Evolutionary conservation across 768 basidiomycete genomes (phyloP).

Genomic region (Suillus paluster): DNA sequence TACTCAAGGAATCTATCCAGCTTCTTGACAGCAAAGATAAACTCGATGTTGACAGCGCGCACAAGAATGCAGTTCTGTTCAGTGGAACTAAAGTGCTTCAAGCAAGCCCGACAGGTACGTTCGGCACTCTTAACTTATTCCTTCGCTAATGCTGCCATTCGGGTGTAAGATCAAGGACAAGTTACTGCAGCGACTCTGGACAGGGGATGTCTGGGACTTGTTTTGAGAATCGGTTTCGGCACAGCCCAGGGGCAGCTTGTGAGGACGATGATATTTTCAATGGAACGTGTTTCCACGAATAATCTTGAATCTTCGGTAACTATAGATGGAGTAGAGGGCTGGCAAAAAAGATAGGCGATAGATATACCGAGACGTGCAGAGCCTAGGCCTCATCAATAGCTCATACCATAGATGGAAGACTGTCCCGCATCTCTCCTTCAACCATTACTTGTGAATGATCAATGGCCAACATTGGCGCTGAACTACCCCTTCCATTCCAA

Average conservation of each 20-base stretch:
- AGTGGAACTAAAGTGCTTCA: conserved; percentile 97
- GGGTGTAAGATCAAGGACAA: conserved; percentile 31
- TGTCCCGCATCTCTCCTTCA: too few species aligned
- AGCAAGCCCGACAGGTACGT: conserved; percentile 53
- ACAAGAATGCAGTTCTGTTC: conserved; percentile 90
- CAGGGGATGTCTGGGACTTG: conserved; percentile 89
- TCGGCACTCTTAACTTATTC: conserved; percentile 41
- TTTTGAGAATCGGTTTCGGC: conserved; percentile 95
- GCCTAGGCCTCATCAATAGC: too few species aligned
- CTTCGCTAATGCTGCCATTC: background rate
- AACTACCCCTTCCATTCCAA: too few species aligned
- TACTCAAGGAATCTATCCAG: conserved; percentile 94
- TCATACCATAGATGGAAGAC: too few species aligned
- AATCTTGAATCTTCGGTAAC: conserved; percentile 93
- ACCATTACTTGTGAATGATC: too few species aligned
- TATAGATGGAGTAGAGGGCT: too few species aligned
- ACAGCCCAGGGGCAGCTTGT: conserved; percentile 98
- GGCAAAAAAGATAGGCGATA: too few species aligned
- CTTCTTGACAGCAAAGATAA: conserved; percentile 74
- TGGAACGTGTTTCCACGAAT: conserved; percentile 95
- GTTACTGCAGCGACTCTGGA: conserved; percentile 75
- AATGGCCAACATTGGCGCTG: too few species aligned
- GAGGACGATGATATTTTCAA: conserved; percentile 98
- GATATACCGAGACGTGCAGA: too few species aligned
- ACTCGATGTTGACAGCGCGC: conserved; percentile 84